Evolutionary conservation across 352 stramenopile genomes (phyloP), one percentile per base, ranked within the genome.

Genomic region (Globisporangium yorkense): DNA sequence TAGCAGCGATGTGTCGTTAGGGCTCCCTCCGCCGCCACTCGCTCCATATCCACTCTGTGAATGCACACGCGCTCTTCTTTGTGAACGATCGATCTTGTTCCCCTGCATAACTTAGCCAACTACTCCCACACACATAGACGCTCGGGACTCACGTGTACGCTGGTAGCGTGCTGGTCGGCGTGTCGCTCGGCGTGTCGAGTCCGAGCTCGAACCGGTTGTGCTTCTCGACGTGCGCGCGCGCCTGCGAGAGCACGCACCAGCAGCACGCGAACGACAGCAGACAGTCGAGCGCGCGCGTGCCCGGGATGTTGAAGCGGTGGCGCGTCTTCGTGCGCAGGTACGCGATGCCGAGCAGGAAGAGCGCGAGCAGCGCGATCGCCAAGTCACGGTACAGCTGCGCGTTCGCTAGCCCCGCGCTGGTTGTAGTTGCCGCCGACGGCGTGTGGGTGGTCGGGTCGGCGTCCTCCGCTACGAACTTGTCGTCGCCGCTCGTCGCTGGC

Each of bases 161-260:
- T 52, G 62, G 52, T 29, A 72, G 53, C 21, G 61, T 72, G 41
- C 61, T 52, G 10, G 12, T 61, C 12, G 48, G 62, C 40, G 10
- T 57, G 33, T 63, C 55, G 4, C 12, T 61, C 12, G 48, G 62
- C 40, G 10, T 57, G 43, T 58, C 51, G 61, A 51, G 67, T 33
- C 41, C 60, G 48, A 49, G 60, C 35, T 67, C 57, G 27, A 46
- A 61, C 20, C 57, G 66, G 24, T 21, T 76, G 40, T 68, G 71
- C 43, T 52, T 60, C 46, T 64, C 59, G 24, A 56, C 12, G 7
- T 85, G 71, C 15, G 55, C 57, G 10, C 76, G 58, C 51, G 84
- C 61, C 62, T 88, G 77, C 16, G 75, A 68, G 40, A 88, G 65
- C 10, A 74, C 66, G 55, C 77, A 88, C 62, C 73, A 85, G 52